Evolutionary conservation across 495 filamentous ascomycete genomes (phyloP).

Genomic region (Hypoxylon fragiforme): DNA sequence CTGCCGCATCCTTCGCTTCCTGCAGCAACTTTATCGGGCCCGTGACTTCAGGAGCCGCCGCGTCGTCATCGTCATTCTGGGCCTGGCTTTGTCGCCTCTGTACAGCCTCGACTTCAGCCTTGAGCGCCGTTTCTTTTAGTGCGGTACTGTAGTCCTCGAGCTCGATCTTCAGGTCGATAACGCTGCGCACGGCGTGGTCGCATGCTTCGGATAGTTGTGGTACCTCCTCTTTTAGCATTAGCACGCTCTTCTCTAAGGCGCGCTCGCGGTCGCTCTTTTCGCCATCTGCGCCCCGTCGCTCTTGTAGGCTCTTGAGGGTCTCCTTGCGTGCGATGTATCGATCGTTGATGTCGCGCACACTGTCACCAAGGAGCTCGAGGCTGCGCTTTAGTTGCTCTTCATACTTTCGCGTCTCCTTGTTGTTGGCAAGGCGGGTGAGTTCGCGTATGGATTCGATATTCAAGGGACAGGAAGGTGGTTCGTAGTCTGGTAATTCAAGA

Average conservation of each 20-base stretch:
- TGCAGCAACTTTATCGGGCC: slow-evolving; percentile 43
- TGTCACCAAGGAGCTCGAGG: slow-evolving; percentile 40
- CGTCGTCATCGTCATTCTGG: slow-evolving; percentile 35
- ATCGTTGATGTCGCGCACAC: slow-evolving; percentile 58
- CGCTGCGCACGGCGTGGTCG: slow-evolving; percentile 47
- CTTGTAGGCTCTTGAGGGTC: slow-evolving; percentile 40
- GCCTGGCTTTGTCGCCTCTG: slow-evolving; percentile 34
- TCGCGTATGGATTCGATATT: slow-evolving; percentile 34
- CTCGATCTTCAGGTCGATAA: slow-evolving; percentile 53
- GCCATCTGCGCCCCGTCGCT: slow-evolving; percentile 40
- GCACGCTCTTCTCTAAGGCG: slow-evolving; percentile 43
- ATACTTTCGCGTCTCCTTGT: slow-evolving; percentile 40
- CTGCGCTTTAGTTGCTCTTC: slow-evolving; percentile 45
- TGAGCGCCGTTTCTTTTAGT: slow-evolving; percentile 47
- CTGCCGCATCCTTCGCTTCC: slow-evolving; percentile 40
- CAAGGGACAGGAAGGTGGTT: slow-evolving; percentile 58
- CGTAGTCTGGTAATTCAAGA: slow-evolving; percentile 59
- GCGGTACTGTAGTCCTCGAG: slow-evolving; percentile 49
- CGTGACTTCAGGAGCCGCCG: slow-evolving; percentile 23
- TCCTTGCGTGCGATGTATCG: slow-evolving; percentile 53
- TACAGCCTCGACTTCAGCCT: slow-evolving; percentile 51
- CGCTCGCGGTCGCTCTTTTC: slow-evolving; percentile 44
- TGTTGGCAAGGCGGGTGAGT: slow-evolving; percentile 38
- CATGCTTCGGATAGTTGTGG: slow-evolving; percentile 42
- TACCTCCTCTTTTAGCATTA: slow-evolving; percentile 44